Conservation (phyloP, 2,329 filamentous ascomycete species). For the Mariannaea elegans region DNA sequence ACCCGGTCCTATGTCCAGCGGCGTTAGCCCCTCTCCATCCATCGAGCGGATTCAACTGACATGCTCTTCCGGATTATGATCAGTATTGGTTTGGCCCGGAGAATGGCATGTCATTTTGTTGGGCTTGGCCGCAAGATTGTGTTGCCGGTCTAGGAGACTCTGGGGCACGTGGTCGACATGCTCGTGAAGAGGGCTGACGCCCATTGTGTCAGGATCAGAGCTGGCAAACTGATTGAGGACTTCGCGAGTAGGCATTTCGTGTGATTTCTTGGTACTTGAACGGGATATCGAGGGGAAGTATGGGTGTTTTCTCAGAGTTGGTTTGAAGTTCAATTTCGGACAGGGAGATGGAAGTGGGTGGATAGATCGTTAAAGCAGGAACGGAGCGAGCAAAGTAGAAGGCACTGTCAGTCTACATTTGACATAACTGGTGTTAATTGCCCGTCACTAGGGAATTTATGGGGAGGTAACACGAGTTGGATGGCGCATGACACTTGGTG, state of each 20-base stretch:
- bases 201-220: slow-evolving; percentile 21
- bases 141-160: slow-evolving; percentile 38
- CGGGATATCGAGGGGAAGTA: neutral
- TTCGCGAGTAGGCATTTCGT: slow-evolving; percentile 35
- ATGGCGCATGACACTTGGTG: neutral
- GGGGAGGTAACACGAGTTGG: neutral
- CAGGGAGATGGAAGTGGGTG: too few relatives aligned
- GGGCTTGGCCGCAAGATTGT: slow-evolving; percentile 34
- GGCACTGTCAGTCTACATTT: too few relatives aligned
- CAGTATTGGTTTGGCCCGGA: slow-evolving; percentile 4
- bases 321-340: neutral
- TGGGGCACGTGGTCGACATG: slow-evolving; percentile 21
- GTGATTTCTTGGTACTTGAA: neutral
- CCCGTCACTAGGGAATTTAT: too few relatives aligned
- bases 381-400: too few relatives aligned
- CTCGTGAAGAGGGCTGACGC: slow-evolving; percentile 34
- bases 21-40: neutral
- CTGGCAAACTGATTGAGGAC: slow-evolving; percentile 30
- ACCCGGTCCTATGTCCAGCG: slow-evolving; percentile 31
- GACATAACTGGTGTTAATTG: too few relatives aligned
- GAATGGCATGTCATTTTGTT: slow-evolving; percentile 11
- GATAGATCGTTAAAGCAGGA: too few relatives aligned
- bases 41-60: neutral
- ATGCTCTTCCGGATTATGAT: slow-evolving; percentile 20
- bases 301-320: neutral